phyloP scores from a whole-genome alignment of 139 green algal genomes.

The Chlamydomonas sp. region DNA sequence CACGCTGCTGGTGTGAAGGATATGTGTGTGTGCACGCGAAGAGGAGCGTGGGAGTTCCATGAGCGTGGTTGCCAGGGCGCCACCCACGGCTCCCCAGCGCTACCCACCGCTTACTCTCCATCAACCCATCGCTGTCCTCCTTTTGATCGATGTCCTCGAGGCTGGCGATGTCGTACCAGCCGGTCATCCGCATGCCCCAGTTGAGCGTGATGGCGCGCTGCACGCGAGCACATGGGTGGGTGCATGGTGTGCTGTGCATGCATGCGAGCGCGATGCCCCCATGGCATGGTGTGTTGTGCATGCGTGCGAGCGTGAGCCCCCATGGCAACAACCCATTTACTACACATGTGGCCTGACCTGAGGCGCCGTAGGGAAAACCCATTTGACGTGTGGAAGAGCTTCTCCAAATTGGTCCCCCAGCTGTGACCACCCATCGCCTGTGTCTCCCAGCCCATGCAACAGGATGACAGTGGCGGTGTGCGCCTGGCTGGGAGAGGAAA shows the following conservation, averaged over 20 bases:
- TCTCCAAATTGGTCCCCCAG: conserved; percentile 16
- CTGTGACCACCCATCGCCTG: conserved; percentile 28
- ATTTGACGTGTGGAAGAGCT: conserved; percentile 28
- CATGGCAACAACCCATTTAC: not conserved
- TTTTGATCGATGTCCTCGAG: conserved; percentile 44
- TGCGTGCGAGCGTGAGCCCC: not conserved
- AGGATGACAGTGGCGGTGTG: conserved; percentile 5
- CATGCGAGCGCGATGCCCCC: too few relatives aligned
- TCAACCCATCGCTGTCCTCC: conserved; percentile 46
- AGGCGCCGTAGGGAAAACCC: conserved; percentile 33
- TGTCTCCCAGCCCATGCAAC: conserved; percentile 42
- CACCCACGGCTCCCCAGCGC: not conserved
- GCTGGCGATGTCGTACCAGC: conserved; percentile 51
- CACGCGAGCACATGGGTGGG: not conserved
- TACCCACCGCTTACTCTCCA: conserved; percentile 32
- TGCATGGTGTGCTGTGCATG: not conserved
- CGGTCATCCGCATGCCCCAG: conserved; percentile 53
- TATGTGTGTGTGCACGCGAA: not conserved
- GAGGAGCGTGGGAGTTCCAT: too few relatives aligned
- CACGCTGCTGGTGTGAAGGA: not conserved
- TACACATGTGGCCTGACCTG: not conserved
- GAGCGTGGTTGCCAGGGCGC: not conserved
- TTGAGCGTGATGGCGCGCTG: conserved; percentile 53
- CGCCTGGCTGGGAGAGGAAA: not conserved
- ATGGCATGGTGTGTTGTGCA: not conserved